Base-by-base conservation (phyloP, 2,329 filamentous ascomycete genomes). In the Colletotrichum sp. region DNA sequence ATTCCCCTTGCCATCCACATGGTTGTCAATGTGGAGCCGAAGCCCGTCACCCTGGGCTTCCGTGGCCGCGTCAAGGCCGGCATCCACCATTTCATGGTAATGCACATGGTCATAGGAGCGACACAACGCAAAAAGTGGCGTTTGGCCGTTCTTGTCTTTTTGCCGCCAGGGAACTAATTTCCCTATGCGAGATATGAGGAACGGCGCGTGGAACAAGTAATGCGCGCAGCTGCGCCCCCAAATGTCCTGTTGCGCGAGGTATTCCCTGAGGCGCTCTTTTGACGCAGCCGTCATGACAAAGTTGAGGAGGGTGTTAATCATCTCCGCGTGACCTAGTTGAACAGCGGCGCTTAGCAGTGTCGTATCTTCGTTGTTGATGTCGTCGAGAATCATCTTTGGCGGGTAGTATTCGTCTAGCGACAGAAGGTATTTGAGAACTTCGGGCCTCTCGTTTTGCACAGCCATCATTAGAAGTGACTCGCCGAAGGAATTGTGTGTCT, bases 131-230 rank as follows among this genome's bases (percentile, higher is more conserved):
- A 99, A 99, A 10, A 99, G 87, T 3, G 97, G 98, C n/a, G 98
- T 99, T 85, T 99, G 97, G 0, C 97, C 97, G 82, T 99, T 98
- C 83, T 96, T 98, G 84, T 99, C 97, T 79, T 94, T 95, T 84
- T 98, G 92, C 74, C 92, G 91, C 97, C 97, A 99, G 10, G 95
- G 95, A 69, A 99, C 88, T 78, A 96, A 86, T 76, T 90, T 89
- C 3, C 96, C 96, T 76, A 99, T 93, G 71, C 91, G 90, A 60
- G 89, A 87, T 79, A 99, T 97, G 24, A 99, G 88, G 69, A 91
- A 89, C 3, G 97, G 97, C 10, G 95, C 93, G 81, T 98, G 95
- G 86, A 99, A 99, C 18, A 99, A 89, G 83, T 99, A 99, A 84
- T 99, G 97, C n/a, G 94, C 97, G 68, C 95, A 91, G 77, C 96